phyloP scores from a whole-genome alignment of 768 basidiomycete species.

The Lactifluus echinatus region DNA sequence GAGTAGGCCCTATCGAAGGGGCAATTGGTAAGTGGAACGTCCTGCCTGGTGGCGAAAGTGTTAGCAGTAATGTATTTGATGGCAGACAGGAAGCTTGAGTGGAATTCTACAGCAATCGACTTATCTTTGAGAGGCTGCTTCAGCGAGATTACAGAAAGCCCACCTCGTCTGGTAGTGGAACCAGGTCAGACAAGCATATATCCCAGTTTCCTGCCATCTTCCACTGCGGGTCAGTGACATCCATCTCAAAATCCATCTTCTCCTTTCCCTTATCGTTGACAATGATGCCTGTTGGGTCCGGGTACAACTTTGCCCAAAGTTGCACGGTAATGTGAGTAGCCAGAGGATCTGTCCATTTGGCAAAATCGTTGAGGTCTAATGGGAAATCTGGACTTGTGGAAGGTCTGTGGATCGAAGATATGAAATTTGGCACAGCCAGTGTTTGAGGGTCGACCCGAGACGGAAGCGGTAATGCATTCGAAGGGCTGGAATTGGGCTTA shows the following conservation, averaged over 20 bases:
- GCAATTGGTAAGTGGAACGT: conserved; percentile 48
- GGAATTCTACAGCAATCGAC: conserved; percentile 27
- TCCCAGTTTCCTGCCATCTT: conserved; percentile 60
- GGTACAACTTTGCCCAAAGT: conserved; percentile 42
- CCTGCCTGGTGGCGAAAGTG: conserved; percentile 51
- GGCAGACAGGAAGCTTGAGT: conserved; percentile 42
- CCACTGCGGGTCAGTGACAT: conserved; percentile 38
- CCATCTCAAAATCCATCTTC: conserved; percentile 11
- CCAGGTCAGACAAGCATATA: conserved; percentile 47
- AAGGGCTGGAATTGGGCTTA: background rate
- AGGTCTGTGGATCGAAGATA: conserved; percentile 71
- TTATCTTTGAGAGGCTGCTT: background rate
- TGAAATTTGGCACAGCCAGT: conserved; percentile 47
- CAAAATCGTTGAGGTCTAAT: conserved; percentile 52
- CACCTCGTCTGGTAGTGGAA: conserved; percentile 56
- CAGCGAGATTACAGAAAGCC: conserved; percentile 25
- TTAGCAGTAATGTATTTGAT: conserved; percentile 65
- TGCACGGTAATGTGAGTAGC: conserved; percentile 45
- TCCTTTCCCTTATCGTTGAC: conserved; percentile 15
- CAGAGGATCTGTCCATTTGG: conserved; percentile 45
- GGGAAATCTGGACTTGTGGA: conserved; percentile 77
- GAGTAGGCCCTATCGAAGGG: conserved; percentile 26
- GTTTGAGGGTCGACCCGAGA: conserved; percentile 14
- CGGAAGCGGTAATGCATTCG: conserved; percentile 3
- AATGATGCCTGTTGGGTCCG: background rate